phyloP scores from a whole-genome alignment of 176 grass and related monocot genomes.

The Pontederia paniculata region DNA sequence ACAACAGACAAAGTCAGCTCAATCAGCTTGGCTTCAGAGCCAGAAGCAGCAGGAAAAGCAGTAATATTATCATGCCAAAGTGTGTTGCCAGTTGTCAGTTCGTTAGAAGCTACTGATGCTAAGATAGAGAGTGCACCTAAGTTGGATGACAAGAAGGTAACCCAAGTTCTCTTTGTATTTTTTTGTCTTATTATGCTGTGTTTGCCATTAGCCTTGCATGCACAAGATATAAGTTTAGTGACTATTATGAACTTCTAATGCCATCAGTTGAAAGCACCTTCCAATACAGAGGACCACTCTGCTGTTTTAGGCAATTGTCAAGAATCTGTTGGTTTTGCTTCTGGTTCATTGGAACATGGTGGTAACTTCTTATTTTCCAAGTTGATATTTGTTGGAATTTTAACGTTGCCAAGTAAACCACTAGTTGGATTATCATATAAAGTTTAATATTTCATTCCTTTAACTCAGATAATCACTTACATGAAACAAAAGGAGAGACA shows the following conservation, averaged over 20 bases:
- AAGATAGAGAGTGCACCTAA: background rate
- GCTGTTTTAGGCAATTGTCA: slow-evolving; percentile 6
- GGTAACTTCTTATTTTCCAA: slow-evolving; percentile 29
- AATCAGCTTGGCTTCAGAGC: background rate
- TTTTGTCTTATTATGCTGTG: slow-evolving; percentile 3
- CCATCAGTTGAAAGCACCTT: slow-evolving; percentile 21
- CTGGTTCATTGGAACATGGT: slow-evolving; percentile 15
- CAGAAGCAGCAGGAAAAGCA: background rate
- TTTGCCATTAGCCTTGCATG: too few relatives aligned
- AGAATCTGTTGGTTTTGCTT: slow-evolving; percentile 5
- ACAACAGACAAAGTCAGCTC: background rate
- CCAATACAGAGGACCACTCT: slow-evolving; percentile 14
- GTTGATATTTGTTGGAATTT: background rate
- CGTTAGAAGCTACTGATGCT: background rate
- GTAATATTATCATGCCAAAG: background rate
- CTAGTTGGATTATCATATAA: background rate
- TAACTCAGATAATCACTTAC: slow-evolving; percentile 6
- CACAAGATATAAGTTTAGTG: slow-evolving; percentile 9
- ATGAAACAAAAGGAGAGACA: background rate
- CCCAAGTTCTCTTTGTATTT: background rate
- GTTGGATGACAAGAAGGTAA: background rate
- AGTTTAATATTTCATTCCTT: slow-evolving; percentile 1
- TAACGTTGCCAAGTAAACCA: background rate
- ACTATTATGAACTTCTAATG: slow-evolving; percentile 12
- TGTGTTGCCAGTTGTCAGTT: background rate